Evolutionary conservation across 768 basidiomycete genomes (phyloP).

Genomic region (Lactarius evosmus): DNA sequence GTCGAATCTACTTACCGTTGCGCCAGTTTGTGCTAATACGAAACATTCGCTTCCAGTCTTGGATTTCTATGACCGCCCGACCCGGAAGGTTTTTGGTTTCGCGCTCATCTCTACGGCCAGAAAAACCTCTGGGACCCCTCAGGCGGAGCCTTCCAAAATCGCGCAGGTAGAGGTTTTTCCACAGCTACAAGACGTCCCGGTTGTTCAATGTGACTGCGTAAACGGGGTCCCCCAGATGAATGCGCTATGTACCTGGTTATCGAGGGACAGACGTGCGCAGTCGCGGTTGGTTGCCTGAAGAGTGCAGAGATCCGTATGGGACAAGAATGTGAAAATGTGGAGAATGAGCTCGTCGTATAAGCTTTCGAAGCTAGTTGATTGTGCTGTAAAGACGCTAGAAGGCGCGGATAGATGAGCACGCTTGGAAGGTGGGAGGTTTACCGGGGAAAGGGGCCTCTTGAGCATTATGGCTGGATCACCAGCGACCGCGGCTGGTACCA

Average conservation of each 20-base stretch:
- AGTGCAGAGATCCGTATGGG: constrained; percentile 63
- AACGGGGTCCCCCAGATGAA: constrained; percentile 26
- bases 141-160: constrained; percentile 67
- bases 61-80: constrained; percentile 40
- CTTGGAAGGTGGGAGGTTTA: constrained; percentile 54
- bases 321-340: constrained; percentile 68
- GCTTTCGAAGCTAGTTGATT: constrained; percentile 41
- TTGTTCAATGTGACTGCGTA: constrained; percentile 24
- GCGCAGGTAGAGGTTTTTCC: constrained; percentile 62
- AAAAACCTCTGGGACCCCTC: constrained; percentile 63
- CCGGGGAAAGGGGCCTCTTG: constrained; percentile 35
- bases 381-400: constrained; percentile 30
- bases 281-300: constrained; percentile 59
- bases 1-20: constrained; percentile 49
- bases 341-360: constrained; percentile 77
- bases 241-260: constrained; percentile 54
- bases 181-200: constrained; percentile 44
- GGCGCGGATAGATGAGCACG: constrained; percentile 33
- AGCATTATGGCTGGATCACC: constrained; percentile 23
- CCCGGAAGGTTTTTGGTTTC: constrained; percentile 58
- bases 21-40: constrained; percentile 81
- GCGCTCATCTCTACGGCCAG: constrained; percentile 53
- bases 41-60: constrained; percentile 87
- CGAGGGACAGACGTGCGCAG: constrained; percentile 63
- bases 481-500: background rate